These are phyloP conservation scores for Petasospora rhodanensis DNA, from an alignment of 1,139 yeast genomes.

Conservation along the genomic window DNA sequence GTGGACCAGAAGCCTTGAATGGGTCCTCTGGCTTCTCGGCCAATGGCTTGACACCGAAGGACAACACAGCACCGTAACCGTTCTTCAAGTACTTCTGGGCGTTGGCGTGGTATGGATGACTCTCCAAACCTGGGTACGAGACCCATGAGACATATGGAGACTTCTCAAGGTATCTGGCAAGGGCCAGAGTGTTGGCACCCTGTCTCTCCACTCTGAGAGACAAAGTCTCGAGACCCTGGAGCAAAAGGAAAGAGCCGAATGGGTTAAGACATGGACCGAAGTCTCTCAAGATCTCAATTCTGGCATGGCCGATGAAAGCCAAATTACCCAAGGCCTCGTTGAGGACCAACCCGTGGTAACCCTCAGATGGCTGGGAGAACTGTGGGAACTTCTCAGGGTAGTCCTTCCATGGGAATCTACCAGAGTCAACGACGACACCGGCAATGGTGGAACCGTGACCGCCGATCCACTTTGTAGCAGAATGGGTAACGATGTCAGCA, in stretches of 20 bases:
- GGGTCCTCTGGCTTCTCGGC: slow-evolving; percentile 45
- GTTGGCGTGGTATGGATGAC: slow-evolving; percentile 76
- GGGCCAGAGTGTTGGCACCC: slow-evolving; percentile 72
- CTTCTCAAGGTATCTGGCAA: slow-evolving; percentile 73
- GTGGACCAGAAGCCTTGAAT: slow-evolving; percentile 71
- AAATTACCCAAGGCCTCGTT: slow-evolving; percentile 77
- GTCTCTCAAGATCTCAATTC: slow-evolving; percentile 87
- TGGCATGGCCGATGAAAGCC: slow-evolving; percentile 76
- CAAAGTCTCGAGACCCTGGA: slow-evolving; percentile 92
- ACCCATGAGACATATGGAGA: slow-evolving; percentile 80
- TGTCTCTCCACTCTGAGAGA: slow-evolving; percentile 94
- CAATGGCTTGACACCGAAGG: slow-evolving; percentile 79
- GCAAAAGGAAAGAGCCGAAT: slow-evolving; percentile 75
- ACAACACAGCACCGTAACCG: slow-evolving; percentile 81
- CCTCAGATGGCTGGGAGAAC: slow-evolving; percentile 84
- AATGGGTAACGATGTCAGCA: slow-evolving; percentile 79
- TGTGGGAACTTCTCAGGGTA: slow-evolving; percentile 88
- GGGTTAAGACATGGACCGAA: slow-evolving; percentile 89
- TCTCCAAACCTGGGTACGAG: slow-evolving; percentile 82
- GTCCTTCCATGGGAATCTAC: slow-evolving; percentile 87
- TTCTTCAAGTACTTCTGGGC: slow-evolving; percentile 77
- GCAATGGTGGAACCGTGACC: slow-evolving; percentile 97
- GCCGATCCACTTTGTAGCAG: slow-evolving; percentile 98
- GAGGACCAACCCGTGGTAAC: slow-evolving; percentile 84
- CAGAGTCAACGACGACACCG: slow-evolving; percentile 86